Percentiles rank a stretch among this genome's conserved stretches.
Evolutionary conservation across 345 rosid genomes (phyloP).

Genomic region (Euclidium syriacum): DNA sequence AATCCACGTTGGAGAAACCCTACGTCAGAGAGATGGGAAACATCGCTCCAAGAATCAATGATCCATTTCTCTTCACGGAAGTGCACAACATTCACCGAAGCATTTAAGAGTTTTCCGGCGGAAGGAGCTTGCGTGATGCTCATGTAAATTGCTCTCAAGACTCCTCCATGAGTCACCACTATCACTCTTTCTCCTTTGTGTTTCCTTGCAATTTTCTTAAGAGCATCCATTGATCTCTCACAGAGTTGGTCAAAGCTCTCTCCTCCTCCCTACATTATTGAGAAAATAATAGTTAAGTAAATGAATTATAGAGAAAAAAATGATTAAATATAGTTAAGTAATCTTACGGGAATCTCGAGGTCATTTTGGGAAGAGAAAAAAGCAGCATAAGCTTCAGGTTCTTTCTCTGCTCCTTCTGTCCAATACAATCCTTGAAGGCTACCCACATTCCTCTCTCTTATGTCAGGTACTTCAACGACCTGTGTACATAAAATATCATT

Average conservation of each 20-base stretch:
- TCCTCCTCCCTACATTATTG: conserved; percentile 43
- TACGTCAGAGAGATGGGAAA: conserved; percentile 27
- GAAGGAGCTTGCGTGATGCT: conserved; percentile 27
- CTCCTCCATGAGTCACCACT: conserved; percentile 39
- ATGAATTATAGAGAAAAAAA: neutral
- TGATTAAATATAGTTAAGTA: neutral
- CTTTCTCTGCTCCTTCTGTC: conserved; percentile 32
- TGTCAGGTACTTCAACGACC: conserved; percentile 30
- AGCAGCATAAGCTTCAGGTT: conserved; percentile 34
- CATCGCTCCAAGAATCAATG: conserved; percentile 32
- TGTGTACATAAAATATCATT: neutral
- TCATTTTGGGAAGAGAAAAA: conserved; percentile 33
- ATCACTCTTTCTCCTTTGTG: conserved; percentile 33
- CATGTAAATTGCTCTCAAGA: conserved; percentile 31
- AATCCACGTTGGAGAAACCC: conserved; percentile 37
- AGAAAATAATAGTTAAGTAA: neutral
- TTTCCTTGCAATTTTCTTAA: conserved; percentile 28
- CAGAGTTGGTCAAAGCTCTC: conserved; percentile 36
- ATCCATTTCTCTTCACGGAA: conserved; percentile 15
- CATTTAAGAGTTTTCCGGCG: conserved; percentile 30
- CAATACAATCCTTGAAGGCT: conserved; percentile 31
- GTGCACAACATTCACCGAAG: conserved; percentile 32
- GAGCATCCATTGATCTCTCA: conserved; percentile 33
- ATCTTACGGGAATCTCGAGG: conserved; percentile 30
- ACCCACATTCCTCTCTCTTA: conserved; percentile 35